Percentiles rank a stretch among this genome's conserved stretches.
Conservation (phyloP, 2,329 filamentous ascomycete species). For the Xylariaceae sp. region DNA sequence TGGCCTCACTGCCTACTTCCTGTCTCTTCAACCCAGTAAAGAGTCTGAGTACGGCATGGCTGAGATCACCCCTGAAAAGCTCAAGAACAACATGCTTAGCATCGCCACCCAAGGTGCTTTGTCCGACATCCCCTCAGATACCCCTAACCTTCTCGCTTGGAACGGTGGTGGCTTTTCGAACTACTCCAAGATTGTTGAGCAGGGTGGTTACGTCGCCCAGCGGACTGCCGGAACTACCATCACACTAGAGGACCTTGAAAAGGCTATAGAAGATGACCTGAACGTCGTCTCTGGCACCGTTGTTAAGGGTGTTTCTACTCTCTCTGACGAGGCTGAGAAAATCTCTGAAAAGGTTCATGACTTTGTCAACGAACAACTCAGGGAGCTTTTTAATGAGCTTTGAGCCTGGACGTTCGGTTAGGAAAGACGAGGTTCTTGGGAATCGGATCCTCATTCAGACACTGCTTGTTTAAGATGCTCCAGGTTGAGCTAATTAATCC, state of each 20-base stretch:
- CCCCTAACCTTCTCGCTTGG: slow-evolving; percentile 94
- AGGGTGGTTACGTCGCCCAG: slow-evolving; percentile 61
- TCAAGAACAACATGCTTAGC: slow-evolving; percentile 82
- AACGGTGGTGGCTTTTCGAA: slow-evolving; percentile 95
- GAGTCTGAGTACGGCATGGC: slow-evolving; percentile 90
- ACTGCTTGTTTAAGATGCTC: slow-evolving; percentile 16
- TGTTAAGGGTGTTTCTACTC: slow-evolving; percentile 46
- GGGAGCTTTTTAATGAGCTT: slow-evolving; percentile 53
- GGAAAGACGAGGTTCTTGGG: slow-evolving; percentile 5
- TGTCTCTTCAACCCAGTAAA: slow-evolving; percentile 85
- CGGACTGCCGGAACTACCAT: slow-evolving; percentile 36
- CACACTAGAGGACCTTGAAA: slow-evolving; percentile 55
- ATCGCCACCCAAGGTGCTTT: slow-evolving; percentile 76
- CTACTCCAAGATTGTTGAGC: slow-evolving; percentile 74
- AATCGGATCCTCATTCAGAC: neutral
- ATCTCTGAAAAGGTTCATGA: slow-evolving; percentile 59
- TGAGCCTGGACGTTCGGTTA: slow-evolving; percentile 26
- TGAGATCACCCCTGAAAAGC: slow-evolving; percentile 83
- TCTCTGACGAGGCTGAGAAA: slow-evolving; percentile 54
- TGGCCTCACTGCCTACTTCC: slow-evolving; percentile 94
- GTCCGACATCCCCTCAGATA: slow-evolving; percentile 75
- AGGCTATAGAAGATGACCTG: slow-evolving; percentile 56
- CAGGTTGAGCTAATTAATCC: slow-evolving; percentile 8
- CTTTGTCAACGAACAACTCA: slow-evolving; percentile 55
- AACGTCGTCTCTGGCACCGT: slow-evolving; percentile 53